These are phyloP conservation scores for Eucalyptus curtisii DNA, from an alignment of 345 rosid genomes.

Conservation along the genomic window DNA sequence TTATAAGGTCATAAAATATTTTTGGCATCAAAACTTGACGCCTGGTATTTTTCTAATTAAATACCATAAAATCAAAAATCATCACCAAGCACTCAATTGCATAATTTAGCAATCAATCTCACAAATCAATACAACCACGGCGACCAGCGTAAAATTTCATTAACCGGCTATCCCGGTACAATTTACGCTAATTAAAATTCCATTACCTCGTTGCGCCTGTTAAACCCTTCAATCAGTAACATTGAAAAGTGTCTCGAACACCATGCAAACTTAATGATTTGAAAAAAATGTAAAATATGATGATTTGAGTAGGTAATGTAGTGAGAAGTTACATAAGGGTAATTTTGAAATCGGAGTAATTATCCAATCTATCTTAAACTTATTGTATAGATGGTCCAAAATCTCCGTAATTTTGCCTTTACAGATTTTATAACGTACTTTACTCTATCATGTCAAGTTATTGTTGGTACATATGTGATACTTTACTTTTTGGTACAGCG, in stretches of 20 bases:
- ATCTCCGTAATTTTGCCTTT: background rate
- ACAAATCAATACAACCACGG: no score
- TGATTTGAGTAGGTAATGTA: background rate
- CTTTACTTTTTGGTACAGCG: background rate
- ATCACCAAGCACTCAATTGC: no score
- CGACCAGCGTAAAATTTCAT: no score
- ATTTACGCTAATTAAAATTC: no score
- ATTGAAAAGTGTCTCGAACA: background rate
- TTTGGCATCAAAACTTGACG: no score
- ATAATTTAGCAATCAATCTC: no score
- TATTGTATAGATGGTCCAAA: background rate
- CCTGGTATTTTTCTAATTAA: no score
- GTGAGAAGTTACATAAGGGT: background rate
- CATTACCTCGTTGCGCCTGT: accelerated
- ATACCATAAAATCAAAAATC: no score
- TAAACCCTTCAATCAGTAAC: background rate
- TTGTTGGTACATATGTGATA: background rate
- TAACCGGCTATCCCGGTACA: no score
- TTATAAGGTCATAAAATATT: no score
- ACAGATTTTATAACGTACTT: background rate
- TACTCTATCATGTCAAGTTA: background rate
- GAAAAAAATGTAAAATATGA: no score
- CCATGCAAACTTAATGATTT: background rate
- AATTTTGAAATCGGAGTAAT: no score
- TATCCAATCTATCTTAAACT: background rate